Evolutionary conservation across 306 rosid species (phyloP).

Genomic region (Mimosa bimucronata): DNA sequence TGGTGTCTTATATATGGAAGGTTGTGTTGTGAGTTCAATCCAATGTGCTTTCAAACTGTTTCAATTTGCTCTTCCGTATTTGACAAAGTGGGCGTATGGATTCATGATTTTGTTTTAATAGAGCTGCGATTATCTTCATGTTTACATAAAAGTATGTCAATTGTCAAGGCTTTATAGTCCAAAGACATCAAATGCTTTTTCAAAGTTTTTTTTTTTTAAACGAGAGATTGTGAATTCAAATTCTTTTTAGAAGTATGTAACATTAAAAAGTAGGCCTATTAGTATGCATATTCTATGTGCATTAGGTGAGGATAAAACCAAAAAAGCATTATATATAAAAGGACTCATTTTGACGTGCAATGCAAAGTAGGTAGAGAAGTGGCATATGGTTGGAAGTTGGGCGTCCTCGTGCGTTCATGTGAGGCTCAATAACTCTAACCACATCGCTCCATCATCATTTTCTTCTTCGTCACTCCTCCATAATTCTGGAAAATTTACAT

Average conservation of each 20-base stretch:
- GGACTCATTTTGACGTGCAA: conserved; percentile 26
- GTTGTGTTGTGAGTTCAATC: background rate
- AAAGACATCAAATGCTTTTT: no score
- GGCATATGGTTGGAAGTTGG: conserved; percentile 47
- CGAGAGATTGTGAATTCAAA: no score
- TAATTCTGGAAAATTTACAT: background rate
- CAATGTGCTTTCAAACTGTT: background rate
- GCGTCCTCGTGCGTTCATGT: conserved; percentile 85
- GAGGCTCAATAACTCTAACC: conserved; percentile 66
- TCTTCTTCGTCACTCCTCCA: background rate
- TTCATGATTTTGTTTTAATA: no score
- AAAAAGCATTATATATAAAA: background rate
- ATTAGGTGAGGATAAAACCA: background rate
- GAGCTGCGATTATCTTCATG: no score
- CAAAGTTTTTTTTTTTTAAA: no score
- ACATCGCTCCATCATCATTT: conserved; percentile 54
- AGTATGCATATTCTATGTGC: background rate
- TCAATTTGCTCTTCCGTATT: background rate
- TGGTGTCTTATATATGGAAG: no score
- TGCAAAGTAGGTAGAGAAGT: conserved; percentile 20
- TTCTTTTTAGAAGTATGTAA: no score
- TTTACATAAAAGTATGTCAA: no score
- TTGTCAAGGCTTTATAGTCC: no score
- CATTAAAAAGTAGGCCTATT: background rate
- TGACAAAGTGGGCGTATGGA: background rate